Evolutionary conservation across 805 yeast species (phyloP).

Genomic region (Candida ascalaphidarum): DNA sequence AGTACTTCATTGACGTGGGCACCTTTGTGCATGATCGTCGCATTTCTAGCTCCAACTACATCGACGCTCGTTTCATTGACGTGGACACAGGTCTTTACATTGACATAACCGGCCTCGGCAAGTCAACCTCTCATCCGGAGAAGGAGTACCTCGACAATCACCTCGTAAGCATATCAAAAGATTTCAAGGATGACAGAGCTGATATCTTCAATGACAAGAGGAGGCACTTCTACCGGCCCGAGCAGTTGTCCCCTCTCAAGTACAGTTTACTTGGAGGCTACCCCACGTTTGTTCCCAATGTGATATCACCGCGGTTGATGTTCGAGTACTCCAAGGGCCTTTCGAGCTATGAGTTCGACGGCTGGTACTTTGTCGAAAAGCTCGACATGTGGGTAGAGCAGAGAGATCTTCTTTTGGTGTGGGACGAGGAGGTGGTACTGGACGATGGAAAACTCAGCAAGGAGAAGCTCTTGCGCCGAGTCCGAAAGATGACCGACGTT

Average conservation of each 20-base stretch:
- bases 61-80: conserved; percentile 9
- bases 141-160: conserved; percentile 5
- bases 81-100: conserved; percentile 9
- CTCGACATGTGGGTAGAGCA: conserved; percentile 12
- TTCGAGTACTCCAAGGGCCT: conserved; percentile 12
- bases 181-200: conserved; percentile 3
- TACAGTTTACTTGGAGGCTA: conserved; percentile 10
- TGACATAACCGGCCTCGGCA: conserved; percentile 9
- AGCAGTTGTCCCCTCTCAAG: conserved; percentile 11
- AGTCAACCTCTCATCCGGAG: conserved; percentile 5
- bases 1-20: conserved; percentile 10
- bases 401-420: conserved; percentile 2
- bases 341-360: conserved; percentile 5
- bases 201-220: conserved; percentile 11
- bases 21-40: conserved; percentile 10
- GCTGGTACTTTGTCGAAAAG: conserved; percentile 10
- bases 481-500: conserved; percentile 4
- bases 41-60: conserved; percentile 5
- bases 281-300: conserved; percentile 9
- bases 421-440: conserved; percentile 1
- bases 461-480: conserved; percentile 2
- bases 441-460: conserved; percentile 1
- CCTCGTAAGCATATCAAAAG: conserved; percentile 5
- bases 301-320: conserved; percentile 7
- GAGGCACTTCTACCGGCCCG: conserved; percentile 9